These are phyloP conservation scores for Trichoderma sp. DNA, from an alignment of 2,329 filamentous ascomycete species.

Conservation along the genomic window DNA sequence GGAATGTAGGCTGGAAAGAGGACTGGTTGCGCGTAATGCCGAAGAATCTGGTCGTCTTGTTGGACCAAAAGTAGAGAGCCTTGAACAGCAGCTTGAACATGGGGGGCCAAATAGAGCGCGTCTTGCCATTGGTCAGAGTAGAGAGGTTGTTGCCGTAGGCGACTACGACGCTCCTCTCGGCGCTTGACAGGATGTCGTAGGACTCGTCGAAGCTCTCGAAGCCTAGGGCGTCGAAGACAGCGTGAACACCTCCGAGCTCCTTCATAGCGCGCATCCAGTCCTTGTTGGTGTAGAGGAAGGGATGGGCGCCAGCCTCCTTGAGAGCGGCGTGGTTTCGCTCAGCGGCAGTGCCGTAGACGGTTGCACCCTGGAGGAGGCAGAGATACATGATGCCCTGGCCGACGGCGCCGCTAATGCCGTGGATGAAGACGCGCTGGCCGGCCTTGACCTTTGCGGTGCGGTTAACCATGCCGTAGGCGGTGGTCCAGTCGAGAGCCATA, in stretches of 20 bases:
- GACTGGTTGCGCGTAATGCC: constrained; percentile 38
- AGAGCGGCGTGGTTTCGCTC: constrained; percentile 46
- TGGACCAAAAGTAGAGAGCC: constrained; percentile 31
- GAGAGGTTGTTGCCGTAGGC: constrained; percentile 42
- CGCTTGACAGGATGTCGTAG: constrained; percentile 42
- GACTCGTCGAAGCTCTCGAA: constrained; percentile 54
- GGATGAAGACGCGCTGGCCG: constrained; percentile 51
- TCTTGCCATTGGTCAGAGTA: constrained; percentile 34
- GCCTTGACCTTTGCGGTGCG: constrained; percentile 41
- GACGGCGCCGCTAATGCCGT: constrained; percentile 53
- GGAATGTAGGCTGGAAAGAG: constrained; percentile 36
- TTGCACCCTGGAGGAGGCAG: constrained; percentile 45
- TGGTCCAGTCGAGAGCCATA: constrained; percentile 49
- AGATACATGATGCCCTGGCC: constrained; percentile 46
- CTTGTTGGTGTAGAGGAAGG: constrained; percentile 52
- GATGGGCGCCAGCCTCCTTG: constrained; percentile 40
- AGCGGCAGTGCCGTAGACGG: constrained; percentile 52
- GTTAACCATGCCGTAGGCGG: constrained; percentile 42
- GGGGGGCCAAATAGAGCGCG: constrained; percentile 36
- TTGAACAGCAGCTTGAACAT: constrained; percentile 40
- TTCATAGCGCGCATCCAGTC: constrained; percentile 50
- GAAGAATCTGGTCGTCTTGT: constrained; percentile 40
- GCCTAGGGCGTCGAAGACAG: constrained; percentile 51
- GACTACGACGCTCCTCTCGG: constrained; percentile 41
- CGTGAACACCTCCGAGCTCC: constrained; percentile 47